A percentile compares a stretch with the other conserved stretches of the same genome.
Conservation (phyloP, 306 rosid genomes). For the Sechiopsis laciniata region DNA sequence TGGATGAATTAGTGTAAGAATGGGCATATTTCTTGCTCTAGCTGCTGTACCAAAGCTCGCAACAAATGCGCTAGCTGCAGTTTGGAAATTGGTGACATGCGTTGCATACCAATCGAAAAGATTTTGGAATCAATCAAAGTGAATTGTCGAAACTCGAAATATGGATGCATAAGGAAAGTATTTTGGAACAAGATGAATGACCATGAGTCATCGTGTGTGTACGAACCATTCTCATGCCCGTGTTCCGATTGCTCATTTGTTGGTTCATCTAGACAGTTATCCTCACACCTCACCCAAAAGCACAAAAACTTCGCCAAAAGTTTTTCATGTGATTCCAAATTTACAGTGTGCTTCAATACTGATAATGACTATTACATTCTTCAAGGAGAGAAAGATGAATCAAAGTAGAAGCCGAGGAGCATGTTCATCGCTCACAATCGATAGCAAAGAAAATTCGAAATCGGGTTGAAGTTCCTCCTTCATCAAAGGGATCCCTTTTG, state of each 20-base stretch:
- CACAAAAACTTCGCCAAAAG: constrained; percentile 34
- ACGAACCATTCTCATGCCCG: constrained; percentile 56
- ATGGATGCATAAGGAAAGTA: constrained; percentile 48
- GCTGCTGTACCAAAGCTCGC: constrained; percentile 38
- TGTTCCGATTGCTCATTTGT: constrained; percentile 33
- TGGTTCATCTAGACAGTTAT: constrained; percentile 42
- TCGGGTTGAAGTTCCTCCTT: constrained; percentile 14
- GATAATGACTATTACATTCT: constrained; percentile 33
- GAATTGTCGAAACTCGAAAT: constrained; percentile 39
- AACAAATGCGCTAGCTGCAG: constrained; percentile 61
- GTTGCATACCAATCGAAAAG: constrained; percentile 66
- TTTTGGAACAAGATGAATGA: constrained; percentile 32
- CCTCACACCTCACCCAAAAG: constrained; percentile 35
- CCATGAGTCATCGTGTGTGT: constrained; percentile 53
- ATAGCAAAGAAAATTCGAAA: constrained; percentile 30
- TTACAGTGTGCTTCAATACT: constrained; percentile 24
- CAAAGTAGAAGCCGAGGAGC: constrained; percentile 29
- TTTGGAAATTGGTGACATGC: constrained; percentile 59
- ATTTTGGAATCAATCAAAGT: constrained; percentile 54
- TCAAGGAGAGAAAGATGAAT: constrained; percentile 40
- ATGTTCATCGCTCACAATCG: constrained; percentile 34
- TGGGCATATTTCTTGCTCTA: constrained; percentile 74
- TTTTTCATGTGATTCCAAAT: constrained; percentile 30
- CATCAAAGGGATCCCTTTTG: constrained; percentile 33
- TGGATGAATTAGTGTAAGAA: constrained; percentile 56